Evolutionary conservation across 768 basidiomycete species (phyloP).

Genomic region (Leccinellum rugosiceps): DNA sequence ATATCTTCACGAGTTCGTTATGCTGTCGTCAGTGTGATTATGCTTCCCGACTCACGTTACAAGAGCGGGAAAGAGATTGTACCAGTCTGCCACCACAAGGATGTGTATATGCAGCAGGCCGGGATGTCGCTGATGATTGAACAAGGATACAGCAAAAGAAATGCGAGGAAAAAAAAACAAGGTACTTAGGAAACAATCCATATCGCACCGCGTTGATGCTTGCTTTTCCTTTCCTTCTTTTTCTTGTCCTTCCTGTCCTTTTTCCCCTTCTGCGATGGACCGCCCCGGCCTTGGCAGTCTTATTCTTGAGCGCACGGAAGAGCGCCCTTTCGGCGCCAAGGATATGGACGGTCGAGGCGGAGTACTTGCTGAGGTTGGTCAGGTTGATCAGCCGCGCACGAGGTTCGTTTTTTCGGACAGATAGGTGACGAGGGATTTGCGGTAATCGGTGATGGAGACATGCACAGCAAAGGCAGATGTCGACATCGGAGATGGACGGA

Average conservation of each 20-base stretch:
- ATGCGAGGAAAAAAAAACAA: neutral
- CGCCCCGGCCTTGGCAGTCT: slow-evolving; percentile 87
- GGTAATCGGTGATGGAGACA: slow-evolving; percentile 91
- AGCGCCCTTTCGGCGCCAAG: slow-evolving; percentile 97
- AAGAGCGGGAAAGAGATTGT: too few relatives aligned
- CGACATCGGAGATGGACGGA: slow-evolving; percentile 83
- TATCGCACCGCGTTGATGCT: slow-evolving; percentile 20
- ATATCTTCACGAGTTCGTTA: too few relatives aligned
- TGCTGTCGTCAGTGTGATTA: too few relatives aligned
- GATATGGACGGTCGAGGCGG: slow-evolving; percentile 97
- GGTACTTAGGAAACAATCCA: neutral
- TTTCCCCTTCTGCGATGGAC: slow-evolving; percentile 20
- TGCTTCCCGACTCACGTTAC: too few relatives aligned
- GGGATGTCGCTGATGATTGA: neutral
- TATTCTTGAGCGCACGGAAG: slow-evolving; percentile 96
- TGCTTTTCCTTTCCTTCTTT: slow-evolving; percentile 51
- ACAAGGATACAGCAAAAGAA: neutral
- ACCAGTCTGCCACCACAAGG: too few relatives aligned
- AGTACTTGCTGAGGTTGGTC: slow-evolving; percentile 97
- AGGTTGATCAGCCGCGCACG: slow-evolving; percentile 92
- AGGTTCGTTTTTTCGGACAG: slow-evolving; percentile 96
- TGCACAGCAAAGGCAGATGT: slow-evolving; percentile 86
- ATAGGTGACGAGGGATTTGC: slow-evolving; percentile 84
- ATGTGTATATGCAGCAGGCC: too few relatives aligned
- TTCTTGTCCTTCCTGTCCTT: slow-evolving; percentile 39